Percentiles rank a stretch among this genome's conserved stretches.
phyloP scores from a whole-genome alignment of 2,329 filamentous ascomycete species.

The Alternaria burnsii region DNA sequence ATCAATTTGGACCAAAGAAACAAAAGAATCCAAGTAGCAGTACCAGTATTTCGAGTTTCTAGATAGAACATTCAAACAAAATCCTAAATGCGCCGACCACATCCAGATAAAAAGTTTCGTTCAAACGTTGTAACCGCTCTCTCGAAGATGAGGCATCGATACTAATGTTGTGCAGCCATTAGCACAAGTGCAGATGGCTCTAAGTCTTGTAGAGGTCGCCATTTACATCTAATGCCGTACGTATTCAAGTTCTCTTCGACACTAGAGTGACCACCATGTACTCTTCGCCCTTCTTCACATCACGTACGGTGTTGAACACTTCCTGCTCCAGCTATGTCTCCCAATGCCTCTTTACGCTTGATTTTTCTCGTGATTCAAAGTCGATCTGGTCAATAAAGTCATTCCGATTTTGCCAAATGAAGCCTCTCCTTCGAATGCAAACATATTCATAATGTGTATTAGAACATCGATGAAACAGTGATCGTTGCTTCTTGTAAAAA shows the following conservation, averaged over 20 bases:
- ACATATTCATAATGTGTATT: too few species aligned
- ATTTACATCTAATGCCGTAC: background rate
- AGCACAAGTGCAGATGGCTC: too few species aligned
- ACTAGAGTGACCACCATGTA: background rate
- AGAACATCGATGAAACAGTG: too few species aligned
- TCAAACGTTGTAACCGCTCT: rapidly evolving
- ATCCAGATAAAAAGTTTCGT: too few species aligned
- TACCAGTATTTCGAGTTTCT: slow-evolving; percentile 22
- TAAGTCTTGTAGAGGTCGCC: background rate
- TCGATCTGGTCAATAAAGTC: background rate
- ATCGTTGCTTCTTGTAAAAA: too few species aligned
- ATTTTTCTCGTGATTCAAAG: background rate
- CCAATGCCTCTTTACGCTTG: background rate
- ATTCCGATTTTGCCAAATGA: too few species aligned
- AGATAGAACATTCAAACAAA: background rate
- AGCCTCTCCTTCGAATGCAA: too few species aligned
- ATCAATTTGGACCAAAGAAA: slow-evolving; percentile 11
- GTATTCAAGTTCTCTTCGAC: background rate
- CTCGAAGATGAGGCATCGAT: background rate
- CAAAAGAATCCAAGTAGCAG: slow-evolving; percentile 9
- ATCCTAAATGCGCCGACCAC: background rate
- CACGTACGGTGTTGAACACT: background rate
- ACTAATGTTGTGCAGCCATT: background rate
- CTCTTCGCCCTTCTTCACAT: background rate
- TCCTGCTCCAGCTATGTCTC: background rate